Evolutionary conservation across 129 eudicot genomes (phyloP).

Genomic region (Arctium minus): DNA sequence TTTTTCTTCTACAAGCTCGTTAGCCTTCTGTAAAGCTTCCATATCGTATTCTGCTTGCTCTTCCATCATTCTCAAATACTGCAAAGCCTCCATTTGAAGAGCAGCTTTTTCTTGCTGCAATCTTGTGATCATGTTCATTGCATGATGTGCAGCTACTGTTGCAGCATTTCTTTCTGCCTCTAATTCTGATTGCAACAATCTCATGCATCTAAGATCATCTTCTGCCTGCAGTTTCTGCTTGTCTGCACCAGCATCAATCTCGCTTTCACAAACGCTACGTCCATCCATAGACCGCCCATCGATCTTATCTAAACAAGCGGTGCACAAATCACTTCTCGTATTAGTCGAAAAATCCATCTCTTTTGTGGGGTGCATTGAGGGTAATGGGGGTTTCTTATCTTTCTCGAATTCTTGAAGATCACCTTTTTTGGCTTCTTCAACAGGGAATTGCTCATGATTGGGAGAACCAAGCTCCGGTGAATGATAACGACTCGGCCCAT

Average conservation of each 20-base stretch:
- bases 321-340: constrained; percentile 24
- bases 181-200: constrained; percentile 53
- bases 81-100: constrained; percentile 82
- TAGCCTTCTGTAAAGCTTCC: constrained; percentile 83
- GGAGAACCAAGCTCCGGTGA: not conserved
- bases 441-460: not conserved
- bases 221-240: constrained; percentile 55
- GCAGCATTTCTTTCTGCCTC: constrained; percentile 94
- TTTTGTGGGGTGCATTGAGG: not conserved
- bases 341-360: constrained; percentile 11
- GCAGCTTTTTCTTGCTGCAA: constrained; percentile 89
- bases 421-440: not conserved
- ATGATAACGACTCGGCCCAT: constrained; percentile 25
- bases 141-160: constrained; percentile 73
- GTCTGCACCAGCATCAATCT: constrained; percentile 47
- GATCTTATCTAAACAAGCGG: constrained; percentile 29
- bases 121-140: constrained; percentile 94
- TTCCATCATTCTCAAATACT: constrained; percentile 91
- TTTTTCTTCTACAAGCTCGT: constrained; percentile 71
- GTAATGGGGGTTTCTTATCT: constrained; percentile 6
- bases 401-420: constrained; percentile 19
- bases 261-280: constrained; percentile 39
- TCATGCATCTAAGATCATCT: constrained; percentile 41
- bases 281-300: constrained; percentile 47
- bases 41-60: constrained; percentile 88